These are phyloP conservation scores for Stephania japonica DNA, from an alignment of 164 flowering plant genomes.

Conservation along the genomic window DNA sequence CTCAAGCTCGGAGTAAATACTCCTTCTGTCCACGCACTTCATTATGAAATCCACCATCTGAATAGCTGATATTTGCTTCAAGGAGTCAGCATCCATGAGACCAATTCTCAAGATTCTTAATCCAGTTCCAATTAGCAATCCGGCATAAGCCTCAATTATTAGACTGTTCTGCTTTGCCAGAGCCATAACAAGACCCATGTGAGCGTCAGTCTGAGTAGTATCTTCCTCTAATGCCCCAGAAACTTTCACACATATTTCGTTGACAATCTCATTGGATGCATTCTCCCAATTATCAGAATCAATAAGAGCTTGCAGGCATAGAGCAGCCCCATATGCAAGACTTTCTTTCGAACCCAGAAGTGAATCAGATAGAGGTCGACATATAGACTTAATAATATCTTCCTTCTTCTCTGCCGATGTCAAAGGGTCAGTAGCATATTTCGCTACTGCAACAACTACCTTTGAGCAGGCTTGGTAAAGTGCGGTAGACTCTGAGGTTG, in stretches of 20 bases:
- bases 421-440: slow-evolving; percentile 68
- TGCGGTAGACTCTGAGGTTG: slow-evolving; percentile 72
- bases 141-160: slow-evolving; percentile 72
- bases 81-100: slow-evolving; percentile 50
- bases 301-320: slow-evolving; percentile 76
- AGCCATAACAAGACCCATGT: slow-evolving; percentile 76
- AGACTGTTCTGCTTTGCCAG: slow-evolving; percentile 64
- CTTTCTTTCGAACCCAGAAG: slow-evolving; percentile 64
- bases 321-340: slow-evolving; percentile 81
- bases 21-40: slow-evolving; percentile 71
- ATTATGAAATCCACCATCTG: slow-evolving; percentile 84
- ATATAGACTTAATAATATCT: slow-evolving; percentile 58
- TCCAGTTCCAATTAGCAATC: slow-evolving; percentile 61
- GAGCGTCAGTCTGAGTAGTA: slow-evolving; percentile 62
- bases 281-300: slow-evolving; percentile 88
- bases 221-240: slow-evolving; percentile 74
- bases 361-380: slow-evolving; percentile 74
- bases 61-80: slow-evolving; percentile 66
- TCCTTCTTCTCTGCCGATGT: slow-evolving; percentile 65
- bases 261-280: slow-evolving; percentile 76
- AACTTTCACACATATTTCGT: slow-evolving; percentile 71
- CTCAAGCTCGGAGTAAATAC: slow-evolving; percentile 64
- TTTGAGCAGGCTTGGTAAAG: slow-evolving; percentile 88
- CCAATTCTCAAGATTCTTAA: slow-evolving; percentile 53
- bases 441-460: slow-evolving; percentile 77